phyloP scores from a whole-genome alignment of 2,329 filamentous ascomycete genomes.

The Parascedosporium putredinis region DNA sequence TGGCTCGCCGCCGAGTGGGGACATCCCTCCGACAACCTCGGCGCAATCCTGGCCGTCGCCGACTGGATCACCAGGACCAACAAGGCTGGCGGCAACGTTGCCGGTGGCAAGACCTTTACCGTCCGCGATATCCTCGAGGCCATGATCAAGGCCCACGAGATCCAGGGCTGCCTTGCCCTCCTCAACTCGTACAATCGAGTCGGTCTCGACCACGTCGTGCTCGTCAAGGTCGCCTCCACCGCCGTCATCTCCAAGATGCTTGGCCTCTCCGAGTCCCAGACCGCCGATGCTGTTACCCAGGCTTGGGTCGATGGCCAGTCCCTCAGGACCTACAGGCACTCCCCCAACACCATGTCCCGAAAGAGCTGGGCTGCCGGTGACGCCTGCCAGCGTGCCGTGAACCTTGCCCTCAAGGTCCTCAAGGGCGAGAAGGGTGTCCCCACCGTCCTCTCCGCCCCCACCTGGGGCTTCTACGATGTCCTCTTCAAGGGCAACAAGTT shows the following conservation, averaged over 20 bases:
- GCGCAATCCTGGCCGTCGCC: conserved; percentile 89
- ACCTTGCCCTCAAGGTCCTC: conserved; percentile 80
- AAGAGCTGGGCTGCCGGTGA: conserved; percentile 99
- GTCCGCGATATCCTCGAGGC: conserved; percentile 85
- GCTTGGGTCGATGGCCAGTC: conserved; percentile 96
- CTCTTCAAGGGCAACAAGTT: conserved; percentile 95
- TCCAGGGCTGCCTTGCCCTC: conserved; percentile 91
- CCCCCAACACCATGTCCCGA: conserved; percentile 98
- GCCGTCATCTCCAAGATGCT: conserved; percentile 95
- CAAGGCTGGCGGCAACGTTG: conserved; percentile 64
- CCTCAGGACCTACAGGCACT: conserved; percentile 92
- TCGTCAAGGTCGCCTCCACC: conserved; percentile 94
- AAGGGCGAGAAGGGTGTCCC: conserved; percentile 86
- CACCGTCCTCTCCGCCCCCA: conserved; percentile 82
- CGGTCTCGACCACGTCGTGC: conserved; percentile 90
- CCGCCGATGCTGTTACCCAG: conserved; percentile 89
- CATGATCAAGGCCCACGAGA: conserved; percentile 99
- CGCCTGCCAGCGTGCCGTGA: conserved; percentile 90
- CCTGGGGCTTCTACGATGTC: conserved; percentile 98
- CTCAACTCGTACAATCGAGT: conserved; percentile 99
- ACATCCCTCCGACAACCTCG: conserved; percentile 95
- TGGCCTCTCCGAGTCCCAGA: conserved; percentile 79
- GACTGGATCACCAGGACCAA: conserved; percentile 96
- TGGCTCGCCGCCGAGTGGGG: conserved; percentile 99
- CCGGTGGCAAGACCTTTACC: conserved; percentile 79